Conservation (phyloP, 1,284 basidiomycete genomes). For the Ceratobasidium theobromae region DNA sequence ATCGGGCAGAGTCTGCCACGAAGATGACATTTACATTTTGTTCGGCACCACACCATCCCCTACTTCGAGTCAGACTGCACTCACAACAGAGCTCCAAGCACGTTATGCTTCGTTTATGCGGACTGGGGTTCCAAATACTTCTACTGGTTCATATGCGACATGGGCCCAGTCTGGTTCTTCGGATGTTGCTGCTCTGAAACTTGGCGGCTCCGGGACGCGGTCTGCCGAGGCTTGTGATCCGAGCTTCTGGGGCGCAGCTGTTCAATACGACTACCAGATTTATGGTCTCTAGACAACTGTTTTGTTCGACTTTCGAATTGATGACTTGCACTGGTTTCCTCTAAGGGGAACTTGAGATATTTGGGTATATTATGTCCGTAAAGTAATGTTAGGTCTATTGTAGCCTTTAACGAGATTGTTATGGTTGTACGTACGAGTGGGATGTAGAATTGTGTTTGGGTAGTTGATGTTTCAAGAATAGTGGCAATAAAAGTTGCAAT, state of each 20-base stretch:
- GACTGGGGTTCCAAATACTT: constrained; percentile 60
- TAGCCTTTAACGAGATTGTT: too few species aligned
- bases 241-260: constrained; percentile 62
- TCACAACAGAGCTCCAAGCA: constrained; percentile 64
- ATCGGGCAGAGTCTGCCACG: constrained; percentile 62
- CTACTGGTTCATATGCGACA: constrained; percentile 40
- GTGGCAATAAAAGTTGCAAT: too few species aligned
- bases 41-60: constrained; percentile 67
- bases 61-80: constrained; percentile 55
- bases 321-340: background rate
- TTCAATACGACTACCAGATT: constrained; percentile 71
- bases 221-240: constrained; percentile 60
- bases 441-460: too few species aligned
- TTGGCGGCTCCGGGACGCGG: constrained; percentile 54
- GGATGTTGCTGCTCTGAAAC: constrained; percentile 54
- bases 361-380: background rate
- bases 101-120: constrained; percentile 67
- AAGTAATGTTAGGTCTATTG: background rate
- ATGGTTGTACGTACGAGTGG: too few species aligned
- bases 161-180: constrained; percentile 53
- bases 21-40: constrained; percentile 73
- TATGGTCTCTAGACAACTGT: constrained; percentile 50
- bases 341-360: background rate
- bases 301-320: background rate
- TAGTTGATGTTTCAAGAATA: background rate